Percentiles rank a stretch among this genome's conserved stretches.
phyloP scores from a whole-genome alignment of 1,284 basidiomycete genomes.

The Exsudoporus floridanus region DNA sequence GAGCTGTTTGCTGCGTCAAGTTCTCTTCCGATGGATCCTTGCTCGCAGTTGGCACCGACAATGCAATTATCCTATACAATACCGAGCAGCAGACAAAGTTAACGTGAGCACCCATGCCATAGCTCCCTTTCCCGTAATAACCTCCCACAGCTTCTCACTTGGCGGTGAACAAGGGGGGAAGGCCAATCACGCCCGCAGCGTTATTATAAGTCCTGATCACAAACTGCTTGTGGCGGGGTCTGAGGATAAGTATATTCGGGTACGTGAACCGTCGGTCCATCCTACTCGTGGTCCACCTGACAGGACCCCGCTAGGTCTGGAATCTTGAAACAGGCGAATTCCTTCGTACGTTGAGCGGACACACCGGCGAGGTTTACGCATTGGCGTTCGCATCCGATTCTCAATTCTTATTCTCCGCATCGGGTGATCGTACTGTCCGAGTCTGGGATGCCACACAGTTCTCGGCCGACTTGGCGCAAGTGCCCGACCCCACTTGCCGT shows the following conservation, averaged over 20 bases:
- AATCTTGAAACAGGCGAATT: slow-evolving; percentile 24
- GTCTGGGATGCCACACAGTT: slow-evolving; percentile 33
- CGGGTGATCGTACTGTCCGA: slow-evolving; percentile 34
- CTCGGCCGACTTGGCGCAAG: slow-evolving; percentile 19
- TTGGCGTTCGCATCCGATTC: slow-evolving; percentile 35
- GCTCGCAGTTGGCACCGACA: slow-evolving; percentile 37
- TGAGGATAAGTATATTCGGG: slow-evolving; percentile 33
- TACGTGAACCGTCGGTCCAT: slow-evolving; percentile 14
- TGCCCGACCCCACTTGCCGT: slow-evolving; percentile 22
- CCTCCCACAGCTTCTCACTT: slow-evolving; percentile 26
- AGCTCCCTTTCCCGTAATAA: neutral
- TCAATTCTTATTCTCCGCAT: slow-evolving; percentile 33
- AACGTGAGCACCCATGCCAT: slow-evolving; percentile 23
- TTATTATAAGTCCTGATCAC: slow-evolving; percentile 35
- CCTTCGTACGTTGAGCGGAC: slow-evolving; percentile 32
- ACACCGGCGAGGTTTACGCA: slow-evolving; percentile 33
- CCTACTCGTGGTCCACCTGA: neutral
- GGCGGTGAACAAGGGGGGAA: slow-evolving; percentile 23
- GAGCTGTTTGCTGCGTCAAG: slow-evolving; percentile 34
- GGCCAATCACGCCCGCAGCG: slow-evolving; percentile 36
- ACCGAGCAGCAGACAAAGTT: slow-evolving; percentile 25
- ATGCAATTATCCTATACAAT: slow-evolving; percentile 35
- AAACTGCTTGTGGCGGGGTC: slow-evolving; percentile 34
- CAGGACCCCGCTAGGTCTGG: slow-evolving; percentile 25
- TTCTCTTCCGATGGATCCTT: slow-evolving; percentile 35